Evolutionary conservation across 1,284 basidiomycete species (phyloP).

Genomic region (Vanrija sp.): DNA sequence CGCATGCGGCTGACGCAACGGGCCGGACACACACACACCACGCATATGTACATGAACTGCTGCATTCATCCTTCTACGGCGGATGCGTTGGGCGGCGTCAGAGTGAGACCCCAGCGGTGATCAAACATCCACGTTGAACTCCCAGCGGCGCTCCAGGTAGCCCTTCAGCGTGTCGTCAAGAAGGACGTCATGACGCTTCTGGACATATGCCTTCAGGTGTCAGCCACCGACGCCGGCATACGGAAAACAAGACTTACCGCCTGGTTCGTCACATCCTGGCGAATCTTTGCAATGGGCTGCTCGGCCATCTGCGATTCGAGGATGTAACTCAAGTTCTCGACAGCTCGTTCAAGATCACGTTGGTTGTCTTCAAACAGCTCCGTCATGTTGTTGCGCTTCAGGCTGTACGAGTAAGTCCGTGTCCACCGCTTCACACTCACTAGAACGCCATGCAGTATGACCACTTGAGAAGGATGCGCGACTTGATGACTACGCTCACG

Average conservation of each 20-base stretch:
- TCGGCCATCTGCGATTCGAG: conserved; percentile 82
- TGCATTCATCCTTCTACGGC: too few relatives aligned
- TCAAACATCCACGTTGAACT: conserved; percentile 49
- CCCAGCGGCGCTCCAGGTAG: conserved; percentile 65
- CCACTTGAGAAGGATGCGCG: conserved; percentile 96
- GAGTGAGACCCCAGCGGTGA: conserved; percentile 16
- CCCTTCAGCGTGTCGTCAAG: conserved; percentile 90
- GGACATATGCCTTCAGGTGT: conserved; percentile 73
- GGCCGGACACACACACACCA: too few relatives aligned
- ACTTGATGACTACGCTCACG: conserved; percentile 83
- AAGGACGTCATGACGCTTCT: conserved; percentile 91
- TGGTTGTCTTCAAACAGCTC: conserved; percentile 98
- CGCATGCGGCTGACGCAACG: too few relatives aligned
- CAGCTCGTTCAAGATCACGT: conserved; percentile 87
- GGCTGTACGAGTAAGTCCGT: conserved; percentile 23
- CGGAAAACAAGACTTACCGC: conserved; percentile 58
- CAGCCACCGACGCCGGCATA: not conserved
- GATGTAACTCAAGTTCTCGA: conserved; percentile 89
- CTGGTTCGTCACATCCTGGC: conserved; percentile 92
- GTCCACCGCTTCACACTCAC: conserved; percentile 26
- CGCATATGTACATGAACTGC: too few relatives aligned
- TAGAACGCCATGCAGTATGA: conserved; percentile 99
- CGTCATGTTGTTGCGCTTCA: conserved; percentile 81
- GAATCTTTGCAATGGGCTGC: conserved; percentile 72
- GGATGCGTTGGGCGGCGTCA: too few relatives aligned